Percentiles rank a stretch among this genome's conserved stretches.
Conservation (phyloP, 129 eudicot species). For the Pulicaria dysenterica region DNA sequence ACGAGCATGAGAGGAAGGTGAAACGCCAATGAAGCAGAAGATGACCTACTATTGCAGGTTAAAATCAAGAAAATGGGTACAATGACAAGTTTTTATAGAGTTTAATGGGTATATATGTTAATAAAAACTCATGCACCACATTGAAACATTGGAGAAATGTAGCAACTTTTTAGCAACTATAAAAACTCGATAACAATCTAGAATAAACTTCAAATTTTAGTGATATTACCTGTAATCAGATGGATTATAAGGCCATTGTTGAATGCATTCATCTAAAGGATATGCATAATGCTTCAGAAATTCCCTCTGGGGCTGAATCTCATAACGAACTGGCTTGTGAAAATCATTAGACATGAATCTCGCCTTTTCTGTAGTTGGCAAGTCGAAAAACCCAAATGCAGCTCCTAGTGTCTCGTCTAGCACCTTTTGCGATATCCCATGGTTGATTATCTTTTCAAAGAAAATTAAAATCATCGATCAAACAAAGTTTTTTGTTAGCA, state of each 20-base stretch:
- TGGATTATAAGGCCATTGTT: constrained; percentile 68
- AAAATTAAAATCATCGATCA: not conserved
- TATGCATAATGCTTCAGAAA: constrained; percentile 80
- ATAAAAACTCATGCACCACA: too few species aligned
- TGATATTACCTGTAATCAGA: constrained; percentile 44
- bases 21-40: too few species aligned
- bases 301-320: constrained; percentile 70
- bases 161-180: too few species aligned
- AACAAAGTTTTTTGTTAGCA: too few species aligned
- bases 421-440: constrained; percentile 60
- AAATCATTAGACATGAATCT: constrained; percentile 64
- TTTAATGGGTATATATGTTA: too few species aligned
- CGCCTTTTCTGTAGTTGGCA: constrained; percentile 47
- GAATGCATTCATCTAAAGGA: constrained; percentile 60
- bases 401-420: constrained; percentile 52
- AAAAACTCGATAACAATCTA: too few species aligned
- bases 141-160: too few species aligned
- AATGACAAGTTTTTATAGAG: too few species aligned
- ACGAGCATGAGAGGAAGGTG: too few species aligned
- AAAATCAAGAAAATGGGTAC: too few species aligned
- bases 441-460: constrained; percentile 47
- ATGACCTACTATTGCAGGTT: too few species aligned
- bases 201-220: too few species aligned
- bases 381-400: constrained; percentile 49
- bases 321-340: constrained; percentile 63